Evolutionary conservation across 2,329 filamentous ascomycete genomes (phyloP).

Genomic region (Fusarium begoniae): DNA sequence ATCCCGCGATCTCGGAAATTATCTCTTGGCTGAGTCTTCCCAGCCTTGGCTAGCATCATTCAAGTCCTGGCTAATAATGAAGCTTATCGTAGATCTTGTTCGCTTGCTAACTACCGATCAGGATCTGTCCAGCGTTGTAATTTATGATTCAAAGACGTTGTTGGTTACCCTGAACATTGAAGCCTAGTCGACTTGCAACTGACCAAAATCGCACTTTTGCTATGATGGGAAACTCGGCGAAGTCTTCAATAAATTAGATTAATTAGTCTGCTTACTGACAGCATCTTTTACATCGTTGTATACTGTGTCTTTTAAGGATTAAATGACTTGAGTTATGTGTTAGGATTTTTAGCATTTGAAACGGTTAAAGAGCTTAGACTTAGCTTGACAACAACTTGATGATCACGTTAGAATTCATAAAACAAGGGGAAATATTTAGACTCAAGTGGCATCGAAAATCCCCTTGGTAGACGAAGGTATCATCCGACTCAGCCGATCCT

Average conservation of each 20-base stretch:
- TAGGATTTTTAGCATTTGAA: rapidly evolving
- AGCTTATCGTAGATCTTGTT: conserved; percentile 64
- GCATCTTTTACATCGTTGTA: no score
- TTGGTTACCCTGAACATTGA: conserved; percentile 63
- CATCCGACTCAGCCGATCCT: conserved; percentile 64
- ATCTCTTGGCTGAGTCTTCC: conserved; percentile 68
- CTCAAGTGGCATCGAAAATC: background rate
- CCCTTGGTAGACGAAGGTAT: conserved; percentile 64
- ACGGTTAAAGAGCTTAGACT: no score
- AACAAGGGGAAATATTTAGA: no score
- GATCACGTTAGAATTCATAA: background rate
- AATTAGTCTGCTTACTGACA: no score
- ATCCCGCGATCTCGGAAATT: conserved; percentile 62
- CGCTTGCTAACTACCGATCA: conserved; percentile 62
- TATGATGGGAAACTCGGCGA: background rate
- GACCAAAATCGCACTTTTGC: background rate
- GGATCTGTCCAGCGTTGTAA: conserved; percentile 57
- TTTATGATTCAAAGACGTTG: conserved; percentile 68
- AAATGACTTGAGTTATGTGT: no score
- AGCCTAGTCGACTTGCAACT: conserved; percentile 42
- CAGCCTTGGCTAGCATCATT: conserved; percentile 64
- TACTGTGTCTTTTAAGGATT: background rate
- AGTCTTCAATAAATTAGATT: no score
- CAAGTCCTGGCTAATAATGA: conserved; percentile 58
- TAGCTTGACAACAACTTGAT: background rate